Conservation (phyloP, 1,284 basidiomycete genomes). For the Apiotrichum gamsii region DNA sequence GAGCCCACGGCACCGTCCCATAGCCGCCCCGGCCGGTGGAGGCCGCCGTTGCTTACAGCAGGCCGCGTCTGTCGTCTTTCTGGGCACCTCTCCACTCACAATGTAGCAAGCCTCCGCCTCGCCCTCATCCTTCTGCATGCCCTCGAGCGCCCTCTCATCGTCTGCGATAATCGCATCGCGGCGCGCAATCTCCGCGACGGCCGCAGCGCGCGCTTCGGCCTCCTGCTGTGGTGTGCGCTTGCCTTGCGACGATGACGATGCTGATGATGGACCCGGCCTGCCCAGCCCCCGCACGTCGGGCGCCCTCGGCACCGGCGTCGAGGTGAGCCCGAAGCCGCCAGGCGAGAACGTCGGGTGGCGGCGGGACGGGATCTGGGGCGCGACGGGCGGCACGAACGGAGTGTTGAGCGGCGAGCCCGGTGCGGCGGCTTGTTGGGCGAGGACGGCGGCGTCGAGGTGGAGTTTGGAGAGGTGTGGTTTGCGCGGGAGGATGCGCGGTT, state of each 20-base stretch:
- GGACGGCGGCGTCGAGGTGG: constrained; percentile 14
- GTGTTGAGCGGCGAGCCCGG: constrained; percentile 3
- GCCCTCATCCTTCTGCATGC: constrained; percentile 23
- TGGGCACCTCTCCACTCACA: constrained; percentile 27
- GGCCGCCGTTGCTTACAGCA: too few relatives aligned
- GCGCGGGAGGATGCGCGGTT: constrained; percentile 10
- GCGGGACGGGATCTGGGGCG: constrained; percentile 38
- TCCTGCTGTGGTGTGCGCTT: constrained; percentile 22
- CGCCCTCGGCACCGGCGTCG: constrained; percentile 19
- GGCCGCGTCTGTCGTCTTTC: too few relatives aligned
- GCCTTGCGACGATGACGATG: too few relatives aligned
- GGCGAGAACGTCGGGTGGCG: constrained; percentile 42
- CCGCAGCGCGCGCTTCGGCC: neutral
- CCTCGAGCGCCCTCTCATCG: constrained; percentile 24
- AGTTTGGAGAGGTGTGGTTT: constrained; percentile 20
- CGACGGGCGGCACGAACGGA: constrained; percentile 22
- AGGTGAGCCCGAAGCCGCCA: constrained; percentile 43
- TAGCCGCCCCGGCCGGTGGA: too few relatives aligned
- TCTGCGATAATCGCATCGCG: constrained; percentile 21
- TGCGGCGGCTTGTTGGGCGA: constrained; percentile 12
- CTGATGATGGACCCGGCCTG: too few relatives aligned
- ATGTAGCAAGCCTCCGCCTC: constrained; percentile 48
- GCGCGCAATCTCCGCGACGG: constrained; percentile 20
- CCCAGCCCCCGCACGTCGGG: constrained; percentile 5
- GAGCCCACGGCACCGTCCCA: too few relatives aligned